Evolutionary conservation across 441 rosid species (phyloP), one percentile per base, ranked within the genome.

Genomic region (Biscutella auriculata): DNA sequence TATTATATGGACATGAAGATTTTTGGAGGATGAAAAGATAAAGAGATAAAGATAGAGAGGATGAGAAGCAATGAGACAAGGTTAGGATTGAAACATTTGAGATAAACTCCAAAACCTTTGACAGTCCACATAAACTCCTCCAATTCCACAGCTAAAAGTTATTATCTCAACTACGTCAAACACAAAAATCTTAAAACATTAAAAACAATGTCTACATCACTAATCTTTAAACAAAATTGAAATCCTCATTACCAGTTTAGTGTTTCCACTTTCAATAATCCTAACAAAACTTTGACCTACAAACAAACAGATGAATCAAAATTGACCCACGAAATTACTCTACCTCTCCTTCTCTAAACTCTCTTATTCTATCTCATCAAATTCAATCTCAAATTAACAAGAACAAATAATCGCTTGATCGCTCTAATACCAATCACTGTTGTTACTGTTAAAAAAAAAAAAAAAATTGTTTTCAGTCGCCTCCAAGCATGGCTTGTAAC

Each of bases 401-500:
- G n/a, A n/a, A 51, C 47, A 58, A 51, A 52, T 43, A 66, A 63
- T 66, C 27, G 16, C 35, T 43, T n/a, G 12, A 66, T 19, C 53
- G 11, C 33, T 41, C 39, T 49, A 50, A 16, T 12, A 44, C 53
- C 53, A 17, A 44, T 58, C 59, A n/a, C 30, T 34, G 17, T 40
- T 48, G 39, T 15, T 9, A 60, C 35, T 2, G 55, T 29, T 32
- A 40, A 32, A 57, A 42, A 39, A n/a, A 28, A 17, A n/a, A n/a
- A n/a, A n/a, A n/a, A n/a, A n/a, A n/a, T 23, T 28, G 35, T 48
- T 66, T 55, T 83, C 82, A 87, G 68, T 85, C 75, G 63, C 85
- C 90, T 71, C 72, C 95, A 16, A 87, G 57, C 67, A 77, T 72
- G 54, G 79, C 79, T 65, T 75, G 81, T 74, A 91, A 70, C 73